phyloP scores from a whole-genome alignment of 148 eudicot species.

The Fagopyrum esculentum region DNA sequence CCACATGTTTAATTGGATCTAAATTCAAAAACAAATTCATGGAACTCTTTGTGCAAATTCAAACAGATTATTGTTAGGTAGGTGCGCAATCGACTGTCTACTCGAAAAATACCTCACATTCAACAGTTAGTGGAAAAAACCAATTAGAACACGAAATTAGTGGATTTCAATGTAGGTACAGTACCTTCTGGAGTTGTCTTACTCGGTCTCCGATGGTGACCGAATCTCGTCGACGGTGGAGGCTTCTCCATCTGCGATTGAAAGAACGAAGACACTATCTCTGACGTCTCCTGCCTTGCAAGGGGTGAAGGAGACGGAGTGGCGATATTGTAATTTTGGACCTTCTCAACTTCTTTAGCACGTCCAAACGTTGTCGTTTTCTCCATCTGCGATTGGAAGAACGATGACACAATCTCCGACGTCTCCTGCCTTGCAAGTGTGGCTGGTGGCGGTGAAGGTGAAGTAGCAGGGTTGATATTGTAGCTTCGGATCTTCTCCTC shows the following conservation, averaged over 20 bases:
- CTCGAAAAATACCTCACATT: not conserved
- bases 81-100: not conserved
- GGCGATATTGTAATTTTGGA: not conserved
- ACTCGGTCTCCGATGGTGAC: not conserved
- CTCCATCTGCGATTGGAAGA: conserved; percentile 3
- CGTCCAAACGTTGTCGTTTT: not conserved
- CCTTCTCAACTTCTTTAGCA: too few relatives aligned
- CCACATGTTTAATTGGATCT: not conserved
- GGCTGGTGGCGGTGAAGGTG: not conserved
- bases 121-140: not conserved
- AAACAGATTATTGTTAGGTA: conserved; percentile 1
- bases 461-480: not conserved
- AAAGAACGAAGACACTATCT: conserved; percentile 20
- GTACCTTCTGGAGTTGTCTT: conserved; percentile 48
- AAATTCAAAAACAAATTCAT: not conserved
- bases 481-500: not conserved
- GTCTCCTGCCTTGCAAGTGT: conserved; percentile 1
- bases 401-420: not conserved
- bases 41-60: not conserved
- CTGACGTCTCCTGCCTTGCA: conserved; percentile 24
- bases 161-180: not conserved
- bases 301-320: conserved; percentile 7
- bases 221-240: conserved; percentile 36
- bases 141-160: conserved; percentile 1
- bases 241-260: conserved; percentile 35